A percentile compares a stretch with the other conserved stretches of the same genome.
phyloP scores from a whole-genome alignment of 106 monocot species.

The Acorus gramineus region DNA sequence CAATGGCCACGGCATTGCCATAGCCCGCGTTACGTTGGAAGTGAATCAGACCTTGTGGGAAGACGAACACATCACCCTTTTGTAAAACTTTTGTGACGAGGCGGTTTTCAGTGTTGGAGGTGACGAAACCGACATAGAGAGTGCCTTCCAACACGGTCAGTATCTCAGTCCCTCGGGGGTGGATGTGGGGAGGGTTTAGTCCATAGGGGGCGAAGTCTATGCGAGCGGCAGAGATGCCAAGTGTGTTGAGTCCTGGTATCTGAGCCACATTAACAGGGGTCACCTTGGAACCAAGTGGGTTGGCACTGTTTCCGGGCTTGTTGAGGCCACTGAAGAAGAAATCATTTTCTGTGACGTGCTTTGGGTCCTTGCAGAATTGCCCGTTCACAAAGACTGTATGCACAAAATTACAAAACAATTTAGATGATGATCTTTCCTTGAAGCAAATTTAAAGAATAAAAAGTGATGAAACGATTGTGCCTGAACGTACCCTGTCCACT shows the following conservation, averaged over 20 bases:
- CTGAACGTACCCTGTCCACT: too few species aligned
- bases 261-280: background rate
- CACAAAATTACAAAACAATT: background rate
- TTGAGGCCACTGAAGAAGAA: conserved; percentile 26
- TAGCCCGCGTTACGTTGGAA: conserved; percentile 16
- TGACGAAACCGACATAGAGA: conserved; percentile 17
- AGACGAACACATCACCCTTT: conserved; percentile 16
- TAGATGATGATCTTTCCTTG: too few species aligned
- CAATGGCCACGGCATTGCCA: conserved; percentile 5
- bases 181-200: conserved; percentile 11
- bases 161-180: conserved; percentile 15
- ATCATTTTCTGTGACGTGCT: conserved; percentile 11
- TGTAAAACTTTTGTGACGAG: conserved; percentile 10
- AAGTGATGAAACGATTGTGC: too few species aligned
- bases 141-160: conserved; percentile 9
- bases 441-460: too few species aligned
- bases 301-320: conserved; percentile 12
- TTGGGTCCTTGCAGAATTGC: conserved; percentile 22
- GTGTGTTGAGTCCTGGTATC: conserved; percentile 19
- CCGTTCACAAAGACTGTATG: conserved; percentile 31
- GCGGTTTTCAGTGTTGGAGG: conserved; percentile 7
- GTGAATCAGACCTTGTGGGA: conserved; percentile 20
- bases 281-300: conserved; percentile 10
- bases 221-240: conserved; percentile 10
- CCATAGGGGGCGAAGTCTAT: conserved; percentile 11